Conservation (phyloP, 129 eudicot genomes). For the Heracleum sosnowskyi region DNA sequence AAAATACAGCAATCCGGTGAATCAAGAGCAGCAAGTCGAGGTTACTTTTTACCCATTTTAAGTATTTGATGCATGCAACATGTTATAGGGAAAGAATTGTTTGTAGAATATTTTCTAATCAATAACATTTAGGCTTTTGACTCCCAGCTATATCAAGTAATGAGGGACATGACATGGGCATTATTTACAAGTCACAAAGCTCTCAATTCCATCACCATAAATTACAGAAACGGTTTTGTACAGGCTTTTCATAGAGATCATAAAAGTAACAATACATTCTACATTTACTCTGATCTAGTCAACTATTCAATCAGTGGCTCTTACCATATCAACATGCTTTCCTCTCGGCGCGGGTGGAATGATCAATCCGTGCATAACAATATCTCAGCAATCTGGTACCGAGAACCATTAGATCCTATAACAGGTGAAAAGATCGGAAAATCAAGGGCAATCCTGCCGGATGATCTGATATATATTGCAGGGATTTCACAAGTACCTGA, state of each 20-base stretch:
- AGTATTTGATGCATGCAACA: slow-evolving; percentile 3
- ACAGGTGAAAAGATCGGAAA: slow-evolving; percentile 66
- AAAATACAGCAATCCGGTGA: slow-evolving; percentile 55
- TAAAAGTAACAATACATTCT: slow-evolving; percentile 62
- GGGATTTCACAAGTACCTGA: slow-evolving; percentile 94
- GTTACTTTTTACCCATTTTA: slow-evolving; percentile 20
- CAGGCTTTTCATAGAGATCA: slow-evolving; percentile 93
- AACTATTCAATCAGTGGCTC: slow-evolving; percentile 69
- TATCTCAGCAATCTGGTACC: slow-evolving; percentile 79
- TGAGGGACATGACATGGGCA: slow-evolving; percentile 92
- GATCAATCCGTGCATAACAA: slow-evolving; percentile 64
- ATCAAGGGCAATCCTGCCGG: slow-evolving; percentile 62
- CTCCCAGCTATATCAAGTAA: slow-evolving; percentile 69
- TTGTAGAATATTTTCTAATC: background rate
- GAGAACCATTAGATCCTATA: slow-evolving; percentile 70
- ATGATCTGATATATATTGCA: slow-evolving; percentile 74
- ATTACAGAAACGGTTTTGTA: slow-evolving; percentile 86
- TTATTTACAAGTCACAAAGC: slow-evolving; percentile 81
- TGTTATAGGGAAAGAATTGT: background rate
- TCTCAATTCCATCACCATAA: slow-evolving; percentile 71
- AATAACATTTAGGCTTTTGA: slow-evolving; percentile 10
- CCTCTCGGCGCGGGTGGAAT: slow-evolving; percentile 72
- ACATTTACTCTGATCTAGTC: slow-evolving; percentile 72
- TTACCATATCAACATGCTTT: slow-evolving; percentile 26
- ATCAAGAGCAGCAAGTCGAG: slow-evolving; percentile 91